A percentile compares a stretch with the other conserved stretches of the same genome.
phyloP scores from a whole-genome alignment of 805 yeast genomes.

The Danielia reshetovae region DNA sequence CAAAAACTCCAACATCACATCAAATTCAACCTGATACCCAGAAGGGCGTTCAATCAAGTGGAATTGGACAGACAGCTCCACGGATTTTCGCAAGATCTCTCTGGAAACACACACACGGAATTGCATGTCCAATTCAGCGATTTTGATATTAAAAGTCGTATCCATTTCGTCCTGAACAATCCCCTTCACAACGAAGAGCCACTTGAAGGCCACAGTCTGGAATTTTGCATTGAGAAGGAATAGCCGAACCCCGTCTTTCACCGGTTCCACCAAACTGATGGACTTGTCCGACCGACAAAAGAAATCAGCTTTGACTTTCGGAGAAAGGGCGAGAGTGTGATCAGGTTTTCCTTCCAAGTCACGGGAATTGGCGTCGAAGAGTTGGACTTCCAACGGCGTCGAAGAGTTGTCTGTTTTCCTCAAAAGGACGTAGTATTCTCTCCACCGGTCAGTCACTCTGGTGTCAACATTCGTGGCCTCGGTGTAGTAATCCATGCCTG shows the following conservation, averaged over 20 bases:
- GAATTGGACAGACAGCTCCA: conserved; percentile 6
- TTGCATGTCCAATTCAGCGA: conserved; percentile 45
- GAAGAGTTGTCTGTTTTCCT: conserved; percentile 52
- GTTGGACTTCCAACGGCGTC: conserved; percentile 58
- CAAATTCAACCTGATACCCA: conserved; percentile 24
- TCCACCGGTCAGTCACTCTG: conserved; percentile 68
- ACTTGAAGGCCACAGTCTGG: conserved; percentile 49
- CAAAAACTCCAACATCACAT: conserved; percentile 35
- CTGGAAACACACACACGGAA: conserved; percentile 47
- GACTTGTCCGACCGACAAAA: conserved; percentile 72
- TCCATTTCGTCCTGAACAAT: conserved; percentile 36
- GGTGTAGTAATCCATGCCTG: conserved; percentile 24
- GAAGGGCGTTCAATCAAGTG: conserved; percentile 8
- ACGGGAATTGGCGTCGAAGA: conserved; percentile 45
- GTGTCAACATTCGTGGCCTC: conserved; percentile 53
- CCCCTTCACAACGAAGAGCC: conserved; percentile 58
- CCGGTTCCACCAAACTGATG: conserved; percentile 44
- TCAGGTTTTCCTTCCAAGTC: conserved; percentile 20
- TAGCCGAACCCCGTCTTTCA: conserved; percentile 23
- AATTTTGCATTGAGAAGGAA: conserved; percentile 58
- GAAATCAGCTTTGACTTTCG: conserved; percentile 38
- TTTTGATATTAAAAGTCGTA: conserved; percentile 28
- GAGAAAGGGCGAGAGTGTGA: conserved; percentile 15
- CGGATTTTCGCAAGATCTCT: conserved; percentile 8
- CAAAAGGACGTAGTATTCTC: conserved; percentile 70